Conservation (phyloP, 2,329 filamentous ascomycete species). For the Nemania abortiva region DNA sequence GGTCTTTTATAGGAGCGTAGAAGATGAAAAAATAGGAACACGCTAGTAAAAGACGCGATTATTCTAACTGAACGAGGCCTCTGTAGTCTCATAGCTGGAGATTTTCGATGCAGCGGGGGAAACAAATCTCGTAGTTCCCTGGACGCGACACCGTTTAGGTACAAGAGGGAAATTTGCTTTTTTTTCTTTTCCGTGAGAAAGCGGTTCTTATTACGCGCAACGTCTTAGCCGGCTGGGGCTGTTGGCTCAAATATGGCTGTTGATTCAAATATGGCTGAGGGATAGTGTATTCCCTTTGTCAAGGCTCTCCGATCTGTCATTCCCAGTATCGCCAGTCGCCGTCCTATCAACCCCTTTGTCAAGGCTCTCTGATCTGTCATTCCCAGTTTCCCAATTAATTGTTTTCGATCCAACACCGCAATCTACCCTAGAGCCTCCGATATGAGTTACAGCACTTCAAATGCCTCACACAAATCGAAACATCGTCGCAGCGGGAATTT, state of each 20-base stretch:
- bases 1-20: not conserved
- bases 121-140: not conserved
- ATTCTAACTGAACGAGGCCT: constrained; percentile 8
- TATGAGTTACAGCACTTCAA: not conserved
- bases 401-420: not conserved
- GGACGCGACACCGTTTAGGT: not conserved
- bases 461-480: constrained; percentile 13
- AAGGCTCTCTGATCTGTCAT: not conserved
- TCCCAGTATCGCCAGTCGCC: too few relatives aligned
- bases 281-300: not conserved
- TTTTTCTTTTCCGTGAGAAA: too few relatives aligned
- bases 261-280: too few relatives aligned
- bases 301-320: not conserved
- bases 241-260: too few relatives aligned
- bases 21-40: constrained; percentile 16
- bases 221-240: too few relatives aligned
- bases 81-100: constrained; percentile 1
- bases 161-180: not conserved
- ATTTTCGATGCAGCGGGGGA: not conserved
- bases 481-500: constrained; percentile 14
- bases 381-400: not conserved
- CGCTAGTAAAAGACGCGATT: not conserved
- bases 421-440: not conserved
- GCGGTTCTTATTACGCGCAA: too few relatives aligned
- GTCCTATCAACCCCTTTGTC: not conserved